phyloP scores from a whole-genome alignment of 2,329 filamentous ascomycete genomes.

The Furcasterigmium sp. region DNA sequence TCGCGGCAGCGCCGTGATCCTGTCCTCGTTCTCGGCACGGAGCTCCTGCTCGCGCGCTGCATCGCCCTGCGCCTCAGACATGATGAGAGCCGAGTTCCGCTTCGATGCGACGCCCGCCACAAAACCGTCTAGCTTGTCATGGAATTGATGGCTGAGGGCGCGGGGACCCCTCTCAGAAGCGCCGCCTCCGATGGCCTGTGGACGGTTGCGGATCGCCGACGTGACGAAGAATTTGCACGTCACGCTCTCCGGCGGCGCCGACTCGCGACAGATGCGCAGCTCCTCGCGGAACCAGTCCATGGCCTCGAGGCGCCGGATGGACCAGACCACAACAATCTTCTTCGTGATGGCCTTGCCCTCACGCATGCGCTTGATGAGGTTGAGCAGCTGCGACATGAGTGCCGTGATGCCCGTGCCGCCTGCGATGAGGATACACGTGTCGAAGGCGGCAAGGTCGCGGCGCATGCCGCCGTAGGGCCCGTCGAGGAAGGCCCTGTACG shows the following conservation, averaged over 20 bases:
- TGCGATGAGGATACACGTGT: slow-evolving; percentile 87
- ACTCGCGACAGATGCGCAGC: slow-evolving; percentile 83
- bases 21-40: slow-evolving; percentile 77
- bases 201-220: slow-evolving; percentile 55
- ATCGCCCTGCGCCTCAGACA: slow-evolving; percentile 75
- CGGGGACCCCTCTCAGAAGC: slow-evolving; percentile 42
- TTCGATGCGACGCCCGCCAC: slow-evolving; percentile 84
- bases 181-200: slow-evolving; percentile 10
- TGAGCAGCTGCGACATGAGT: slow-evolving; percentile 82
- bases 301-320: slow-evolving; percentile 81
- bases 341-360: slow-evolving; percentile 91
- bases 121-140: slow-evolving; percentile 83
- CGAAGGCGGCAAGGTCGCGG: slow-evolving; percentile 82
- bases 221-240: slow-evolving; percentile 96
- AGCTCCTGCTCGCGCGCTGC: slow-evolving; percentile 74
- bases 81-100: slow-evolving; percentile 77
- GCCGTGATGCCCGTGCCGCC: slow-evolving; percentile 94
- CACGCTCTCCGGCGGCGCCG: slow-evolving; percentile 80
- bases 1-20: slow-evolving; percentile 73
- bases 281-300: slow-evolving; percentile 99
- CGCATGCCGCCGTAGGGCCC: slow-evolving; percentile 95
- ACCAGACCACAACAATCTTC: slow-evolving; percentile 90
- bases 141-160: slow-evolving; percentile 69
- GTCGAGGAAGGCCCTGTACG: slow-evolving; percentile 87
- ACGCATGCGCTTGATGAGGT: slow-evolving; percentile 94